These are phyloP conservation scores for Pelargonium cotyledonis DNA, from an alignment of 441 rosid species.

Conservation along the genomic window DNA sequence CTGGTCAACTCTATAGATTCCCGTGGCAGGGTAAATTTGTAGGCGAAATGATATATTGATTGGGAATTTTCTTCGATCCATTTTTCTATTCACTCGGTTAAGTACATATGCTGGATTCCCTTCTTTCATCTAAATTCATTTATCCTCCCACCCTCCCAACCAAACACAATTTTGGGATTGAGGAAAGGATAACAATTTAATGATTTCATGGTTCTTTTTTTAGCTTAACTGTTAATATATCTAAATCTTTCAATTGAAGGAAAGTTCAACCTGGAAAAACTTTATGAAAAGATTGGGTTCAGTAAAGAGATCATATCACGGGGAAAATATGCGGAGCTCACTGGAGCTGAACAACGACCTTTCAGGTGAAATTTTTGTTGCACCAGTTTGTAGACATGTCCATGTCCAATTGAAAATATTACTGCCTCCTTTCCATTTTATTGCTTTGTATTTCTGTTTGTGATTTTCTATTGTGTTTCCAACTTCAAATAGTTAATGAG, in stretches of 20 bases:
- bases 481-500: neutral
- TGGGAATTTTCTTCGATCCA: neutral
- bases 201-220: conserved; percentile 8
- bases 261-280: conserved; percentile 71
- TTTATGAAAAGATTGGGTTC: conserved; percentile 87
- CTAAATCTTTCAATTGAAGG: conserved; percentile 33
- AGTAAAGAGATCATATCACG: conserved; percentile 89
- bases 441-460: neutral
- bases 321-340: conserved; percentile 90
- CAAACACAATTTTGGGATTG: neutral
- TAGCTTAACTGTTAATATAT: conserved; percentile 8
- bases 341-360: conserved; percentile 80
- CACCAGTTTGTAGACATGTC: neutral
- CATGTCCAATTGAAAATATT: neutral
- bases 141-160: neutral
- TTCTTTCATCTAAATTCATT: neutral
- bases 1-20: too few species aligned
- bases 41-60: neutral
- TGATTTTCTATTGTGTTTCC: neutral
- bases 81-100: neutral
- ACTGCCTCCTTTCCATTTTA: neutral
- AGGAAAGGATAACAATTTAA: neutral
- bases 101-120: neutral
- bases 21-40: too few species aligned
- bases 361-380: conserved; percentile 43